Percentiles rank a stretch among this genome's conserved stretches.
These are phyloP conservation scores for Medicago arabica DNA, from an alignment of 306 rosid genomes.

Conservation along the genomic window DNA sequence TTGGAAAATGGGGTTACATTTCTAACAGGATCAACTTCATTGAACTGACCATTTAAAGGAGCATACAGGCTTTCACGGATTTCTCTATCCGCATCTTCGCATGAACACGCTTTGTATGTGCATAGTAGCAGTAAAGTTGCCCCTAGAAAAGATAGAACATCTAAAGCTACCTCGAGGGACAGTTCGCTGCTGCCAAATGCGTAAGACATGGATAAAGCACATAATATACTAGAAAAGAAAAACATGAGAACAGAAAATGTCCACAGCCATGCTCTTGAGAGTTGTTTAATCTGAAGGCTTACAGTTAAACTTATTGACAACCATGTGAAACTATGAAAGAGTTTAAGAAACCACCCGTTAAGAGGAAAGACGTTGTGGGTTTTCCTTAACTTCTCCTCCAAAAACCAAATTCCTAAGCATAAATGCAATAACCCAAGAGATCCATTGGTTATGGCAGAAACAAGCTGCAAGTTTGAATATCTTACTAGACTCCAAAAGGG, in stretches of 20 bases:
- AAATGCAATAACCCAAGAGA: conserved; percentile 55
- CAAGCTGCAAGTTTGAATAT: conserved; percentile 46
- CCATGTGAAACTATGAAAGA: conserved; percentile 62
- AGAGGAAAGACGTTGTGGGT: conserved; percentile 53
- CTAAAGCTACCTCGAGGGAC: background rate
- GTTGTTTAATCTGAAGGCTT: conserved; percentile 49
- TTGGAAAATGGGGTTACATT: background rate
- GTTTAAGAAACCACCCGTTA: conserved; percentile 47
- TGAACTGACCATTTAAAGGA: background rate
- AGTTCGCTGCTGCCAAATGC: background rate
- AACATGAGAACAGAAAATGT: conserved; percentile 47
- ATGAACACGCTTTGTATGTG: background rate
- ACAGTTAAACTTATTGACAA: conserved; percentile 49
- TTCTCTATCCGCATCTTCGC: background rate
- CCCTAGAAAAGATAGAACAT: conserved; percentile 39
- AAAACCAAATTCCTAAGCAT: conserved; percentile 54
- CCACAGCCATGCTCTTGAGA: conserved; percentile 44
- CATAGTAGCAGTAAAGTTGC: background rate
- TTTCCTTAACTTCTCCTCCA: conserved; percentile 55
- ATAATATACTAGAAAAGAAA: conserved; percentile 46
- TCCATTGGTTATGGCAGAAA: conserved; percentile 55
- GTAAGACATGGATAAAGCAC: conserved; percentile 50
- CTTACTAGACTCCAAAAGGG: conserved; percentile 38
- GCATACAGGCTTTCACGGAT: background rate
- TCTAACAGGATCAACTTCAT: background rate